Evolutionary conservation across 306 rosid genomes (phyloP), one percentile per base, ranked within the genome.

Genomic region (Dalbergia cochinchinensis): DNA sequence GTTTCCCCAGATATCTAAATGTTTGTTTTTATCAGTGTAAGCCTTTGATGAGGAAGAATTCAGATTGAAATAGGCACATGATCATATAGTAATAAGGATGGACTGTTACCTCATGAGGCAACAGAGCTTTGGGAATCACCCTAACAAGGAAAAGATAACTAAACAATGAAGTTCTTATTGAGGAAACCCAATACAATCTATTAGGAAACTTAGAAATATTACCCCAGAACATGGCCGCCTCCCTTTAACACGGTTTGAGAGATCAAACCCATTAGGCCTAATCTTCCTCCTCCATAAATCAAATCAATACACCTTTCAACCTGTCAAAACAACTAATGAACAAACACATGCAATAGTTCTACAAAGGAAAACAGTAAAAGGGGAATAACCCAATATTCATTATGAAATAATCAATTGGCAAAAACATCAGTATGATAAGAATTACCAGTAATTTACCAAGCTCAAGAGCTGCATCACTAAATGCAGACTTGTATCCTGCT

Each of bases 191-290:
- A 67, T 13, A 54, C 62, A 64, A 13, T 37, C n/a, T 39, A 34
- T 15, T 11, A 19, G 41, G 42, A 47, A 78, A 65, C 41, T 19
- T 15, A 47, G 73, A 54, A 53, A 20, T 44, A 37, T 83, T 86
- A 90, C 94, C 94, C 94, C 77, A 90, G 90, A 84, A 90, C 94
- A 83, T 90, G 92, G 69, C 90, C 45, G 31, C 92, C 94, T 78
- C 90, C 92, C 61, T 83, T 73, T 26, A 78, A 78, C 18, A 88
- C 92, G 11, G 92, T 81, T 70, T 62, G 81, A 81, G 94, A 88
- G 58, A 90, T 83, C 85, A 90, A 90, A 22, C 94, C 94, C 94
- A 90, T 90, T 50, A 90, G 78, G 50, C 94, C 94, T 57, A 78
- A 79, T 73, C 94, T 86, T 78, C 94, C 94, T 86, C 94, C 94